Evolutionary conservation across 2,329 filamentous ascomycete genomes (phyloP).

Genomic region (Colletotrichum costaricense): DNA sequence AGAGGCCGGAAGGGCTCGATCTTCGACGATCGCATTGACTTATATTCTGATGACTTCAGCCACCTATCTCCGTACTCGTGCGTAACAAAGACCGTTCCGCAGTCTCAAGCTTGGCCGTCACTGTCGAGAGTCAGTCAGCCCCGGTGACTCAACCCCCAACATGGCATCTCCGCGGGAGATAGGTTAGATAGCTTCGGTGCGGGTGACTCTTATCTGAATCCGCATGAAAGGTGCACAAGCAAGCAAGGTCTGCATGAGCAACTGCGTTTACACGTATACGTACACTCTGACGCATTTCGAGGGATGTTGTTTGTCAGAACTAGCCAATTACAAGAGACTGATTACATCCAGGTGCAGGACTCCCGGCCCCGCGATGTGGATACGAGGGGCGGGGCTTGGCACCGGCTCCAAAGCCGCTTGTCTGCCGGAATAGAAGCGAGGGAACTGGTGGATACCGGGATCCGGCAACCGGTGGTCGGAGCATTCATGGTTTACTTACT

Average conservation of each 20-base stretch:
- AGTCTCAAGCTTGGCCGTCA: neutral
- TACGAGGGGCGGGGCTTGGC: neutral
- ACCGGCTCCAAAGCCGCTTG: neutral
- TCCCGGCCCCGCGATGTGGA: neutral
- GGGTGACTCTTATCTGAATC: neutral
- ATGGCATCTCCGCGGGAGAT: neutral
- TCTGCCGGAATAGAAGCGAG: too few relatives aligned
- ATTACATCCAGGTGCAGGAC: neutral
- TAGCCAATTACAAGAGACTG: neutral
- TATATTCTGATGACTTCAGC: neutral
- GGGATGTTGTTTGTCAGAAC: neutral
- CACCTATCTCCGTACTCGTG: neutral
- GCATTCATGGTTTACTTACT: neutral
- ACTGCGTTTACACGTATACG: neutral
- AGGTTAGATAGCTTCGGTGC: neutral
- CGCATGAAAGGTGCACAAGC: neutral
- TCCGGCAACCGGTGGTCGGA: neutral
- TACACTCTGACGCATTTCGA: neutral
- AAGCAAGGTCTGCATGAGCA: neutral
- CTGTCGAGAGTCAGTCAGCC: neutral
- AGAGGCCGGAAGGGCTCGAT: too few relatives aligned
- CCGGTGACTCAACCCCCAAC: neutral
- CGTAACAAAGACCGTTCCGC: fast-evolving
- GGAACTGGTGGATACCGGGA: neutral
- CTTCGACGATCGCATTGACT: neutral